Conservation (phyloP, 106 monocot species). For the Acanthochlamys bracteata region DNA sequence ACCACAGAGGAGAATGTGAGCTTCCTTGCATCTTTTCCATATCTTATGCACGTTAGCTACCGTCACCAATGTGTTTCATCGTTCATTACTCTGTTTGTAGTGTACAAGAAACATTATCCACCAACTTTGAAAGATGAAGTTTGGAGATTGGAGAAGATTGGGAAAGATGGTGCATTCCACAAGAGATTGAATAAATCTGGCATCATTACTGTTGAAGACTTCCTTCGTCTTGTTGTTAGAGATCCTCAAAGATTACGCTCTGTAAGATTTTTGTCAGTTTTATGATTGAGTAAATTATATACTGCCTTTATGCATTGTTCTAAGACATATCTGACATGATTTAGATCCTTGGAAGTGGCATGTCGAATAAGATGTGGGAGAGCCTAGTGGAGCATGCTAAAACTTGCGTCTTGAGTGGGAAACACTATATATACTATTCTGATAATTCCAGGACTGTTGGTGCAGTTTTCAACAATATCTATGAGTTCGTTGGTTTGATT, state of each 20-base stretch:
- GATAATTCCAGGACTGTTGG: conserved; percentile 65
- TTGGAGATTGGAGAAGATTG: conserved; percentile 98
- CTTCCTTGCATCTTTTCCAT: not conserved
- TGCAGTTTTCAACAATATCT: conserved; percentile 92
- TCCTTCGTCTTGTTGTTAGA: conserved; percentile 68
- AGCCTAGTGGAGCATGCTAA: conserved; percentile 88
- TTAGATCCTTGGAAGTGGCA: conserved; percentile 84
- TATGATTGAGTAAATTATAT: not conserved
- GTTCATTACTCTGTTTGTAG: conserved; percentile 17
- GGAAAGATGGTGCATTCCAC: conserved; percentile 95
- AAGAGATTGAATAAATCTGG: conserved; percentile 65
- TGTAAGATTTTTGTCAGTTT: conserved; percentile 33
- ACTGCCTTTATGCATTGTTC: not conserved
- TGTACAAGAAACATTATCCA: conserved; percentile 99
- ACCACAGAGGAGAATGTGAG: conserved; percentile 77
- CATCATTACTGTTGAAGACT: conserved; percentile 75
- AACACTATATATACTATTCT: conserved; percentile 78
- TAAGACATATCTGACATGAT: not conserved
- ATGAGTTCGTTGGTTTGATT: conserved; percentile 83
- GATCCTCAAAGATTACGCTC: conserved; percentile 61
- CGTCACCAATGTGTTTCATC: not conserved
- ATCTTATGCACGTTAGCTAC: not conserved
- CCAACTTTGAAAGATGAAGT: conserved; percentile 89
- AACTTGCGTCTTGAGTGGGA: conserved; percentile 82
- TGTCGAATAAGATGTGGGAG: conserved; percentile 99